Base-by-base conservation (phyloP, 371 early-diverging fungal genomes). In the Globomyces sp. region DNA sequence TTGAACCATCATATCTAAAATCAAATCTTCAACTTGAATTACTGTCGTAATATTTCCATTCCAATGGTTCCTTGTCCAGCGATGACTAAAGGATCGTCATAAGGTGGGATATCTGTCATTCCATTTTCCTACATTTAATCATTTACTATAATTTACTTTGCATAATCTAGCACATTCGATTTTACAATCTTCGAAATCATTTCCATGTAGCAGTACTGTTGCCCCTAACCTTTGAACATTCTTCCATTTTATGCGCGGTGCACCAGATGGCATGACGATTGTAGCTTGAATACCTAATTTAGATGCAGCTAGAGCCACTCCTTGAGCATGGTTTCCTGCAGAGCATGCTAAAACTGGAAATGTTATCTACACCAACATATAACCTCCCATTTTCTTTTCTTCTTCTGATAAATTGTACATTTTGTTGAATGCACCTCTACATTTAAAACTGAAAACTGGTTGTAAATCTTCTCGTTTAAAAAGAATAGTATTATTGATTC, bases 31-130 rank as follows among this genome's bases (percentile, higher is more conserved):
- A 46, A 11, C 6, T 4, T 9, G 4, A 36, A 37, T 8, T 39
- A 53, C 75, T 96, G 96, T 50, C 94, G 82, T 64, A 96, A 69
- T 43, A 98, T 88, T 80, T 98, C 98, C 70, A 96, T 85, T 41
- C 87, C 98, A 57, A 94, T 86, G 3, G 98, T 98, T 39, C 97
- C 98, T 77, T 98, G 98, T 5, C 98, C 97, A 13, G 98, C 98
- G 78, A 98, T 98, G 37, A 98, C 95, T 73, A 91, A 90, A 1
- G 98, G 96, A 71, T 96, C 95, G 72, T 96, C 98, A 75, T 90
- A 98, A 1, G 98, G 96, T 4, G 94, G 96, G 68, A 98, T 96
- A 76, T 94, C 89, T 59, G 89, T 88, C 53, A 88, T 80, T 2
- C 91, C 88, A 45, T 91, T 85, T 50, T 89, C 77, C 63, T 71